Evolutionary conservation across 257 asterid species (phyloP).

Genomic region (Ehretia macrophylla): DNA sequence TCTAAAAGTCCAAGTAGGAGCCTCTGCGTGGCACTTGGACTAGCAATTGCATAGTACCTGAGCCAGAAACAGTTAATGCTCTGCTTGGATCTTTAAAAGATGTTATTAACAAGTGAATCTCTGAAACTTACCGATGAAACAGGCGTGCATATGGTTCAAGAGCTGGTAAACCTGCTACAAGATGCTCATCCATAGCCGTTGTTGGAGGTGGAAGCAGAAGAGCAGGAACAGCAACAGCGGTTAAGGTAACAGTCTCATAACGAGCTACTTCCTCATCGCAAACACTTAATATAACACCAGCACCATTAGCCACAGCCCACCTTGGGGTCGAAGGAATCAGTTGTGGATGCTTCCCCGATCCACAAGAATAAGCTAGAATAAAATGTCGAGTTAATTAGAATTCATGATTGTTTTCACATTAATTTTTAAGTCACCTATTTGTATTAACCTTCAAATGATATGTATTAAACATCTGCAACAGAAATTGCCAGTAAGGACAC

Average conservation of each 20-base stretch:
- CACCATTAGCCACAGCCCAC: constrained; percentile 99
- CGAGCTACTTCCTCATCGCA: constrained; percentile 99
- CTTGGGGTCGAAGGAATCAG: constrained; percentile 95
- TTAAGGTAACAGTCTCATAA: constrained; percentile 91
- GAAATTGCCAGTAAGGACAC: too few relatives aligned
- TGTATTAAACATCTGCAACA: too few relatives aligned
- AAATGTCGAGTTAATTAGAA: constrained; percentile 7
- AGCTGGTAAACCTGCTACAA: constrained; percentile 96
- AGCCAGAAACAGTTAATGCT: constrained; percentile 23
- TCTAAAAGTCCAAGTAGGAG: constrained; percentile 96
- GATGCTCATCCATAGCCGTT: constrained; percentile 98
- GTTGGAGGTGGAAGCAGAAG: constrained; percentile 99
- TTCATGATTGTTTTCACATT: neutral
- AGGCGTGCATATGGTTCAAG: constrained; percentile 98
- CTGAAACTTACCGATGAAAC: constrained; percentile 64
- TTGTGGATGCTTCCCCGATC: constrained; percentile 99
- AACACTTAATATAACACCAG: constrained; percentile 97
- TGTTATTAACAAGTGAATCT: neutral
- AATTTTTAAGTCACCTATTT: neutral
- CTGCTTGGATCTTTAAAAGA: neutral
- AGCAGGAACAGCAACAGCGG: constrained; percentile 98
- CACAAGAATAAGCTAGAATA: constrained; percentile 80
- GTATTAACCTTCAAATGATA: too few relatives aligned
- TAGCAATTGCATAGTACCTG: constrained; percentile 95
- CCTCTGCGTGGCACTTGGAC: constrained; percentile 99